phyloP scores from a whole-genome alignment of 2,329 filamentous ascomycete genomes.

The Verticillium albo-atrum region DNA sequence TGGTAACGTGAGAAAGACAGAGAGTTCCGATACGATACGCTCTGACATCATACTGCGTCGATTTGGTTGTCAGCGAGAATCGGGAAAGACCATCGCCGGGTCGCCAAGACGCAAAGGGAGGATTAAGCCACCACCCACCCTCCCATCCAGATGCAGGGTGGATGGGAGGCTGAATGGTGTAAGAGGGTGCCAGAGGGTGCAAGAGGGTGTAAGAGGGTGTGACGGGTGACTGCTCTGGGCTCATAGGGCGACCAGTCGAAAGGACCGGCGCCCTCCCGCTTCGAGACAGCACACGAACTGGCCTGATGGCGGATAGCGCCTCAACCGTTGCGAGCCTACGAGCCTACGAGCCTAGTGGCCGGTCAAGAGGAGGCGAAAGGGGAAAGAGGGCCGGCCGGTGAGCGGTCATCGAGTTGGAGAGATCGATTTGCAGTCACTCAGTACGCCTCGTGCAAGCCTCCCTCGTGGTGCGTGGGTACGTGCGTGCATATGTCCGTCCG shows the following conservation, averaged over 20 bases:
- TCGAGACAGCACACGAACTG: background rate
- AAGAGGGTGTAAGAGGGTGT: slow-evolving; percentile 1
- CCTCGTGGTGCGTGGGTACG: background rate
- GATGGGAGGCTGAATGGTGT: background rate
- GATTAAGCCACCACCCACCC: background rate
- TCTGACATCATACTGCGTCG: background rate
- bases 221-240: background rate
- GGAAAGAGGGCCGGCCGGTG: background rate
- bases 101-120: background rate
- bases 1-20: slow-evolving; percentile 3
- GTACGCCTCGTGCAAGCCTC: background rate
- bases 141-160: background rate
- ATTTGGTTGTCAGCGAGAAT: background rate
- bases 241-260: slow-evolving; percentile 6
- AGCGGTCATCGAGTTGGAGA: background rate
- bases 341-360: too few species aligned
- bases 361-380: background rate
- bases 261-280: background rate
- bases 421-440: background rate
- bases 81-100: background rate
- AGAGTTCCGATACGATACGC: background rate
- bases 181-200: background rate
- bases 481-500: background rate
- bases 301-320: background rate
- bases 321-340: background rate